Percentiles rank a stretch among this genome's conserved stretches.
These are phyloP conservation scores for Tulasnella sp. DNA, from an alignment of 768 basidiomycete genomes.

Conservation along the genomic window DNA sequence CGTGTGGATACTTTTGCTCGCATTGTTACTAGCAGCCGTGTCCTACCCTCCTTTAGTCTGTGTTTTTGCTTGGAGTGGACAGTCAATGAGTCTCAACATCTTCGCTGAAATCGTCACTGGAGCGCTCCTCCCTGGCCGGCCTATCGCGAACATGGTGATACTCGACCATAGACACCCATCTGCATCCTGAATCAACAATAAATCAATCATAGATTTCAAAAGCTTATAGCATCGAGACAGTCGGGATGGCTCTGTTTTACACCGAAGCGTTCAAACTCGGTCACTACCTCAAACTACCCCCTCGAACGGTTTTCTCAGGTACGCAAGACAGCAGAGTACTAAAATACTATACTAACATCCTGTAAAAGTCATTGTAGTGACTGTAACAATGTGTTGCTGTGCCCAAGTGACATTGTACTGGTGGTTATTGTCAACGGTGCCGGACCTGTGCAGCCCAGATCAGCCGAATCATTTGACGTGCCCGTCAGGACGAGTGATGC, in stretches of 20 bases:
- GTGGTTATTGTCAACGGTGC: slow-evolving; percentile 33
- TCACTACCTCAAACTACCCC: slow-evolving; percentile 46
- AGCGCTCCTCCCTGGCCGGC: slow-evolving; percentile 35
- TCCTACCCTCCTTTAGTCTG: slow-evolving; percentile 39
- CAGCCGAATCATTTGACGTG: slow-evolving; percentile 36
- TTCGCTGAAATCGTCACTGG: slow-evolving; percentile 39
- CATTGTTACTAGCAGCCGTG: slow-evolving; percentile 32
- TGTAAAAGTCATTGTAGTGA: not conserved
- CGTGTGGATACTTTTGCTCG: slow-evolving; percentile 36
- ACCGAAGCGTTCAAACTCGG: slow-evolving; percentile 35
- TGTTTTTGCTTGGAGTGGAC: slow-evolving; percentile 38
- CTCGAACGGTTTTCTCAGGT: slow-evolving; percentile 37
- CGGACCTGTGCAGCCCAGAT: slow-evolving; percentile 33
- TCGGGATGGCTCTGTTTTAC: slow-evolving; percentile 28
- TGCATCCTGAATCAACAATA: not conserved
- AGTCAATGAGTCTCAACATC: slow-evolving; percentile 36
- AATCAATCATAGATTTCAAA: slow-evolving; percentile 34
- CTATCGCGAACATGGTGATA: slow-evolving; percentile 40
- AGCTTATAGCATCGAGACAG: slow-evolving; percentile 30
- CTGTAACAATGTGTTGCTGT: not conserved
- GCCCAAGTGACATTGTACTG: slow-evolving; percentile 36
- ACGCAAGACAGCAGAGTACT: slow-evolving; percentile 30
- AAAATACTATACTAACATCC: slow-evolving; percentile 26
- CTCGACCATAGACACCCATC: not conserved
- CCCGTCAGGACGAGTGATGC: slow-evolving; percentile 29